Base-by-base conservation (phyloP, 768 basidiomycete genomes). In the Lentinula edodes region DNA sequence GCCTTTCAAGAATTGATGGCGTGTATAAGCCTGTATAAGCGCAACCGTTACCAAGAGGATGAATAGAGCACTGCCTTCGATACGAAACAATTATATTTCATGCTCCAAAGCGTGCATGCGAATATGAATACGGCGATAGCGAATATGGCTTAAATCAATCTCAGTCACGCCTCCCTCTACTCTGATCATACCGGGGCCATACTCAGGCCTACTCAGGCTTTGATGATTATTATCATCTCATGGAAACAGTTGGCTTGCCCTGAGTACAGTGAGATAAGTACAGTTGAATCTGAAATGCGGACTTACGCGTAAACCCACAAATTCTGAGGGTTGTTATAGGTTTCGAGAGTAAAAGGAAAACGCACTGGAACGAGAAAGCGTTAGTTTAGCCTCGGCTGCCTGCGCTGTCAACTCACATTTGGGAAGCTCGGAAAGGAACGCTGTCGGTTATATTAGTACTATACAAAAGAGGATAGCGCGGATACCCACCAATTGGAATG, bases 321-420 rank as follows among this genome's bases (percentile, higher is more conserved):
- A 61, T 79, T 82, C 58, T 85, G 81, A 0, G 85, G 85, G 66
- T 86, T 80, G 70, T 84, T 87, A 74, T 85, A 87, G 3, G 85
- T 87, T 28, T 84, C 82, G 51, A 70, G 71, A 1, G 85, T 86
- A 68, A 86, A 87, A 10, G 83, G 74, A 72, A 86, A 87, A 38
- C 83, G 82, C 66, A 81, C 83, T 84, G 67, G n/a, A 18, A 18
- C 2, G 15, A n/a, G 46, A 53, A 13, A 23, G 48, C 18, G 42
- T 28, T 38, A 35, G 43, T 36, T 20, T 18, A 3, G 38, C 38
- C 34, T 34, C 52, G 20, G 20, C 52, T 53, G 34, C 6, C n/a
- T 52, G 7, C 10, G 38, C 12, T 34, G 13, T 35, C 39, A 2
- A 67, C 72, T 62, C 59, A 75, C 76, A 62, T 52, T 68, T 63